Conservation (phyloP, 139 green algal genomes). For the Chlorella sorokiniana region DNA sequence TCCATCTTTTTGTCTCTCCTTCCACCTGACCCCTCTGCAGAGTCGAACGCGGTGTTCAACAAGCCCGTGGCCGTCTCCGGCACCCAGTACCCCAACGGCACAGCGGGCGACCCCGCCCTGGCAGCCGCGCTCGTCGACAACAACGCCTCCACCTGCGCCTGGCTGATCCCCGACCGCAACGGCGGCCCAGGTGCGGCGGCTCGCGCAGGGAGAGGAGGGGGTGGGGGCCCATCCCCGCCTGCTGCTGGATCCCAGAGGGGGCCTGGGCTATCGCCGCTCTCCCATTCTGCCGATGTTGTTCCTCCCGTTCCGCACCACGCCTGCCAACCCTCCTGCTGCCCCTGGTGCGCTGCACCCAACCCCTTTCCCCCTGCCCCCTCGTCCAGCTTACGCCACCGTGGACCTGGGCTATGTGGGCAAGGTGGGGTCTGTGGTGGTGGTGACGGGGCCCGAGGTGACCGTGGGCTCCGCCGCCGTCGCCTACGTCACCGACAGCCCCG, state of each 20-base stretch:
- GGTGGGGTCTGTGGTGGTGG: neutral
- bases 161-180: neutral
- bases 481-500: neutral
- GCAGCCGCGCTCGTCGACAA: constrained; percentile 8
- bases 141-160: constrained; percentile 11
- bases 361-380: neutral
- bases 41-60: constrained; percentile 26
- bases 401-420: constrained; percentile 4
- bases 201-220: neutral
- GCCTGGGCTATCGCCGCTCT: neutral
- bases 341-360: neutral
- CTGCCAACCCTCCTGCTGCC: neutral
- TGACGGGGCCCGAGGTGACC: neutral
- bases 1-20: too few species aligned
- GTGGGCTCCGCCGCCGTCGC: neutral
- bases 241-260: too few species aligned
- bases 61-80: constrained; percentile 25
- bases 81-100: neutral
- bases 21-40: constrained; percentile 19
- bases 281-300: neutral
- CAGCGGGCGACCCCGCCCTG: neutral
- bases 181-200: neutral
- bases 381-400: neutral
- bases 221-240: too few species aligned
- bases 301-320: neutral